Evolutionary conservation across 2,329 filamentous ascomycete genomes (phyloP).

Genomic region (Aspergillus pseudoviridinutans): DNA sequence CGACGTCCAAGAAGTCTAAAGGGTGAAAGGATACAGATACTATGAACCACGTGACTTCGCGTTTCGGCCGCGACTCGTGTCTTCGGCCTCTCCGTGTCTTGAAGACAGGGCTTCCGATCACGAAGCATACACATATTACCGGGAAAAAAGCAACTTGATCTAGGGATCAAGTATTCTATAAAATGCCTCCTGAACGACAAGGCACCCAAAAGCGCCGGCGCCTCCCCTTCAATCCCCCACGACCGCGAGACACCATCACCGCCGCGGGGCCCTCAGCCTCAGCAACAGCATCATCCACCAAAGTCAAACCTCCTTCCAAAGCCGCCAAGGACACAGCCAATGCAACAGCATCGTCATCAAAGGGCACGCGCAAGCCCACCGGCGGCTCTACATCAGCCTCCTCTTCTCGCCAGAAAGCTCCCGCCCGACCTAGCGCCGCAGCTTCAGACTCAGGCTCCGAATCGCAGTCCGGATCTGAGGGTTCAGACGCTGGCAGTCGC

Average conservation of each 20-base stretch:
- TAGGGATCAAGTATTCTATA: neutral
- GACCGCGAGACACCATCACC: conserved; percentile 26
- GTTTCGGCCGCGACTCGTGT: conserved; percentile 11
- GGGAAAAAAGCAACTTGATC: neutral
- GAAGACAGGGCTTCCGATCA: neutral
- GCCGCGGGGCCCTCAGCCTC: conserved; percentile 11
- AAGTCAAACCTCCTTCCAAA: conserved; percentile 12
- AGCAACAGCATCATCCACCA: conserved; percentile 7
- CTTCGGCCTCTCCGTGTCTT: neutral
- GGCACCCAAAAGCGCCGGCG: conserved; percentile 33
- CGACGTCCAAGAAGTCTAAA: neutral
- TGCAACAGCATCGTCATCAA: neutral
- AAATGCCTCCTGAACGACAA: conserved; percentile 29
- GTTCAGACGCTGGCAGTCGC: conserved; percentile 13
- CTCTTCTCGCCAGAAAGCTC: conserved; percentile 9
- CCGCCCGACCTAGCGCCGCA: conserved; percentile 6
- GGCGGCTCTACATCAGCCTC: neutral
- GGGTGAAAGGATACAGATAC: neutral
- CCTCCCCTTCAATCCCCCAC: conserved; percentile 45
- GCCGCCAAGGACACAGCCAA: conserved; percentile 2
- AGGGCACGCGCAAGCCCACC: neutral
- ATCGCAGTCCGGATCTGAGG: conserved; percentile 12
- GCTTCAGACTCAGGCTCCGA: conserved; percentile 10
- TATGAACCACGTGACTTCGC: conserved; percentile 16
- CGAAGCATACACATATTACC: neutral